Evolutionary conservation across 306 rosid genomes (phyloP), one percentile per base, ranked within the genome.

Genomic region (Quercus gilva): DNA sequence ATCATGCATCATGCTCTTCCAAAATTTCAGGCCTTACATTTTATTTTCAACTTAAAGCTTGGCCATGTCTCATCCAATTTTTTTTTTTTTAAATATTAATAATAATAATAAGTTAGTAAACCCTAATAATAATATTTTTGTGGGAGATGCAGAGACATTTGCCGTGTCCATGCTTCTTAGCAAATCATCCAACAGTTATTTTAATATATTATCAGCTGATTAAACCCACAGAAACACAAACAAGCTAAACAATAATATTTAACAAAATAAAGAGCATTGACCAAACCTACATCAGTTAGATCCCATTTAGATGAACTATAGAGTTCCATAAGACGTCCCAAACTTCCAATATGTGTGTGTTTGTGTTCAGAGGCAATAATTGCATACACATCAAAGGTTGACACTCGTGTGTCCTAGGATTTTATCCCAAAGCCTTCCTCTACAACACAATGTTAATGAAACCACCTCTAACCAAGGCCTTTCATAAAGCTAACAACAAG

Each of bases 401-500:
- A 28, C 37, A 28, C 37, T 63, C 2, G 3, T 17, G 65, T 21
- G 67, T 25, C 67, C 67, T 23, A 60, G 29, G 31, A 60, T 60
- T 60, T 60, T 10, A 29, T 33, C 69, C 69, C 19, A 31, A 11
- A 65, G 31, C 21, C 15, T 65, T 13, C 25, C 69, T 14, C 35
- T 28, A 2, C 5, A 65, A 65, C 23, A 33, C 45, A 17, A 31
- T 65, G 41, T 31, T 65, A 65, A 65, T 8, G 71, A 65, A 65
- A 29, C 37, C 71, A 65, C 12, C 75, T 56, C 56, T 19, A 76
- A 76, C 41, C 58, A 61, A 61, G 3, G 57, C 49, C 55, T 74
- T 73, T 67, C 37, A 77, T 12, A 41, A 35, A 76, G 73, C 70
- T 79, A 33, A 79, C 71, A 61, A 23, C 71, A 82, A 65, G 76